These are phyloP conservation scores for Fusarium proliferatum DNA, from an alignment of 2,329 filamentous ascomycete species.

Conservation along the genomic window DNA sequence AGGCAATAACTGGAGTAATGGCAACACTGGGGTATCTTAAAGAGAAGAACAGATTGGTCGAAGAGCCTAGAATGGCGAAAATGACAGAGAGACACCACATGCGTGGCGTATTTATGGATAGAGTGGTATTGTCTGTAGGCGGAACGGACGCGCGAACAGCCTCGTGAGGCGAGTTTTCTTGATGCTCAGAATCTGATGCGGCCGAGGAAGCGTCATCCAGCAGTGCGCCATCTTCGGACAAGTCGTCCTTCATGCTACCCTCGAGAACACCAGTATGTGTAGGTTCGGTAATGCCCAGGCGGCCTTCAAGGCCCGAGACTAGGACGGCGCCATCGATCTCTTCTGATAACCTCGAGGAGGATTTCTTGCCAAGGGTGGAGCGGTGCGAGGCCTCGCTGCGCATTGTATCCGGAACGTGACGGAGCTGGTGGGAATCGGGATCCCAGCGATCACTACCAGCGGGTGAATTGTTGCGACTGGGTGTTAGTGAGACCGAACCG, in stretches of 20 bases:
- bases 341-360: constrained; percentile 56
- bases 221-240: constrained; percentile 51
- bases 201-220: constrained; percentile 54
- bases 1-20: constrained; percentile 88
- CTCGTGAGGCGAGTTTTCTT: constrained; percentile 80
- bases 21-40: constrained; percentile 90
- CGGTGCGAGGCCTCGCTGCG: constrained; percentile 49
- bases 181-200: constrained; percentile 61
- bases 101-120: constrained; percentile 88
- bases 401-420: constrained; percentile 50
- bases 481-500: constrained; percentile 52
- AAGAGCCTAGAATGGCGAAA: constrained; percentile 83
- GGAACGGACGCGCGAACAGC: constrained; percentile 84
- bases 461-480: constrained; percentile 52
- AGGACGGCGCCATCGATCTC: constrained; percentile 64
- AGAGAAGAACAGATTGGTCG: constrained; percentile 89
- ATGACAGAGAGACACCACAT: constrained; percentile 87
- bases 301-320: constrained; percentile 64
- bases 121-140: constrained; percentile 76
- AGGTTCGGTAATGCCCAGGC: constrained; percentile 63
- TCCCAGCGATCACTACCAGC: constrained; percentile 49
- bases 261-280: constrained; percentile 59
- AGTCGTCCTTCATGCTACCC: constrained; percentile 55
- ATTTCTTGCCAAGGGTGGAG: constrained; percentile 46
- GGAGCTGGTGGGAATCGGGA: constrained; percentile 48